These are phyloP conservation scores for Magnaporthiopsis rhizophila DNA, from an alignment of 2,329 filamentous ascomycete genomes.

Conservation along the genomic window DNA sequence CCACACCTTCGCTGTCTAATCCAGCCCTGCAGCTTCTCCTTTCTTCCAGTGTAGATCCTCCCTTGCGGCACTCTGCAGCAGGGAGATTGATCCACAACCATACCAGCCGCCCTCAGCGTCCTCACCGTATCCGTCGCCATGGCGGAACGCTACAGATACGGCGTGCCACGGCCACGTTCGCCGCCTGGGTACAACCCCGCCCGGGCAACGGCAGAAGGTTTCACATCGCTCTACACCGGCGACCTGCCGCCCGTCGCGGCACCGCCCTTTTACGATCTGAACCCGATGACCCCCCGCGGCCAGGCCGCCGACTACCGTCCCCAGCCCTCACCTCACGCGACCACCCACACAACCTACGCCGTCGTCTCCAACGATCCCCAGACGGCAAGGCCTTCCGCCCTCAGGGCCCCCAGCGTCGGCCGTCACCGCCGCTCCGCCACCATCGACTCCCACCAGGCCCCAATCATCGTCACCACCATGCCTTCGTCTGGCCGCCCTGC, in stretches of 20 bases:
- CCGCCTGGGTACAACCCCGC: slow-evolving; percentile 6
- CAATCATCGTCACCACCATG: slow-evolving; percentile 46
- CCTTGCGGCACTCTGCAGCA: neutral
- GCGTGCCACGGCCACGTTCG: slow-evolving; percentile 6
- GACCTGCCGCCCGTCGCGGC: slow-evolving; percentile 5
- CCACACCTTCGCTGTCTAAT: neutral
- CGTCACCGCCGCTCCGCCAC: slow-evolving; percentile 41
- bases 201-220: slow-evolving; percentile 5
- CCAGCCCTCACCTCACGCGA: slow-evolving; percentile 27
- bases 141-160: slow-evolving; percentile 8
- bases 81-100: too few relatives aligned
- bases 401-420: slow-evolving; percentile 29
- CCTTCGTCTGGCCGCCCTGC: slow-evolving; percentile 2
- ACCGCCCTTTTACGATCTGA: neutral
- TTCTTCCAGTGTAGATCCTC: neutral
- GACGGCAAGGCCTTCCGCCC: neutral
- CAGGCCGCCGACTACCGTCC: slow-evolving; percentile 22
- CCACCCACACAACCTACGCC: slow-evolving; percentile 45
- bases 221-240: slow-evolving; percentile 3
- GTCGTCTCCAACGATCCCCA: slow-evolving; percentile 43
- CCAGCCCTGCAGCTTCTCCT: neutral
- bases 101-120: too few relatives aligned
- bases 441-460: slow-evolving; percentile 42
- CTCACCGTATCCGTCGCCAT: neutral
- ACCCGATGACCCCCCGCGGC: slow-evolving; percentile 7